Conservation (phyloP, 2,329 filamentous ascomycete genomes). For the Leptographium procerum region DNA sequence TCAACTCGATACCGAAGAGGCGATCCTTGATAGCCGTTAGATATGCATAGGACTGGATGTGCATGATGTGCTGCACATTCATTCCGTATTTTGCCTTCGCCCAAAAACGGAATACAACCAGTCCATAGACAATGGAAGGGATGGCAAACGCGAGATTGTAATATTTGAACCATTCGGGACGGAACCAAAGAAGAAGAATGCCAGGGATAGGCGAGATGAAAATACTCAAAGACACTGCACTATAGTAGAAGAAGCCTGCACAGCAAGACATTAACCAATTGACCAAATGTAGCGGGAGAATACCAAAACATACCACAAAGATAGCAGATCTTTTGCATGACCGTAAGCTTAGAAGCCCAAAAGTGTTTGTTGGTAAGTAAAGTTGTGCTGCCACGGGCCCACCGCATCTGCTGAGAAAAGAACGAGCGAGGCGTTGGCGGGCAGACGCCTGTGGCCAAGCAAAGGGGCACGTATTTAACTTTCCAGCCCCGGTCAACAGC, state of each 20-base stretch:
- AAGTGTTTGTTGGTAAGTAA: slow-evolving; percentile 5
- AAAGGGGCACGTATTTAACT: slow-evolving; percentile 3
- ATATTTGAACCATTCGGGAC: slow-evolving; percentile 4
- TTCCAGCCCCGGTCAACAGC: slow-evolving; percentile 5
- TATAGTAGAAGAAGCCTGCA: slow-evolving; percentile 5
- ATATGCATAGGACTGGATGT: slow-evolving; percentile 5
- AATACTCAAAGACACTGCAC: slow-evolving; percentile 3
- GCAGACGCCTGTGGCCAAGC: slow-evolving; percentile 4
- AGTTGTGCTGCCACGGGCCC: slow-evolving; percentile 4
- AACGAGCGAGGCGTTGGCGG: slow-evolving; percentile 4
- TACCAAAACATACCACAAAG: background rate
- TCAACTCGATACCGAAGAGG: slow-evolving; percentile 5
- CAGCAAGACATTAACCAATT: background rate
- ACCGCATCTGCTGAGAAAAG: slow-evolving; percentile 7
- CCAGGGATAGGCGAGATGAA: slow-evolving; percentile 5
- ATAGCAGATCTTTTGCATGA: slow-evolving; percentile 7
- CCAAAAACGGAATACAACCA: slow-evolving; percentile 4
- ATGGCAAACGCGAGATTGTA: slow-evolving; percentile 6
- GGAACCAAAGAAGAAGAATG: slow-evolving; percentile 3
- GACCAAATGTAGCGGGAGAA: background rate
- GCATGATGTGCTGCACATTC: slow-evolving; percentile 7
- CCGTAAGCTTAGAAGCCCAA: slow-evolving; percentile 2
- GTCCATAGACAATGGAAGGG: slow-evolving; percentile 2
- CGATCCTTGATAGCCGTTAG: slow-evolving; percentile 6
- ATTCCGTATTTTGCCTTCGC: slow-evolving; percentile 2